These are phyloP conservation scores for Umbelopsis sp. DNA, from an alignment of 371 early-diverging fungal genomes.

Conservation along the genomic window DNA sequence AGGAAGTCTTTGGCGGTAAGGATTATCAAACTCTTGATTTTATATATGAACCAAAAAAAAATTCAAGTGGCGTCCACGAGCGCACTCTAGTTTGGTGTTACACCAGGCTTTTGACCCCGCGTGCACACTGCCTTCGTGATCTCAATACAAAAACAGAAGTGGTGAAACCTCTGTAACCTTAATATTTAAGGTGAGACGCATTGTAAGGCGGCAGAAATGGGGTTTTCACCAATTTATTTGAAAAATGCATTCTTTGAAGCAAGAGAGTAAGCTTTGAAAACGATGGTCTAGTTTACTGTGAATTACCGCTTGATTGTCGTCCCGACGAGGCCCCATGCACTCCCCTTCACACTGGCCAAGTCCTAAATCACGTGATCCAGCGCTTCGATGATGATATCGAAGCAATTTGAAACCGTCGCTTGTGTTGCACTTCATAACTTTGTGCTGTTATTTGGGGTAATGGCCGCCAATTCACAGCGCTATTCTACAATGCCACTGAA, in stretches of 20 bases:
- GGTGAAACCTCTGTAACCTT: not conserved
- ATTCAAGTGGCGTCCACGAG: not conserved
- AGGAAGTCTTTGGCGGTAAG: not conserved
- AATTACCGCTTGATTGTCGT: too few species aligned
- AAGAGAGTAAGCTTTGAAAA: too few species aligned
- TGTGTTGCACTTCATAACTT: not conserved
- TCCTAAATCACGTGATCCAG: too few species aligned
- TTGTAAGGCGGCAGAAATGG: too few species aligned
- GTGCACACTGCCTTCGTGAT: slow-evolving; percentile 2
- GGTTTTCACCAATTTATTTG: too few species aligned
- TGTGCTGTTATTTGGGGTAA: not conserved
- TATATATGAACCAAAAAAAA: not conserved
- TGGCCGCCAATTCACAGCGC: slow-evolving; percentile 1
- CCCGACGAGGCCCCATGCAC: too few species aligned
- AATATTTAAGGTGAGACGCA: too few species aligned
- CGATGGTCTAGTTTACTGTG: too few species aligned
- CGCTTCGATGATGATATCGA: too few species aligned
- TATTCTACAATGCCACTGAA: not conserved
- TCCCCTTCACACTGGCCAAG: too few species aligned
- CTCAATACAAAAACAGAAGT: not conserved
- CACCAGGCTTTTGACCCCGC: not conserved
- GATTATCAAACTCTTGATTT: not conserved
- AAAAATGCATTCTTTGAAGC: too few species aligned
- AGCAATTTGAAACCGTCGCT: not conserved
- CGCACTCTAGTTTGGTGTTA: not conserved